A percentile compares a stretch with the other conserved stretches of the same genome.
These are phyloP conservation scores for Rutstroemia sp. DNA, from an alignment of 2,329 filamentous ascomycete genomes.

Conservation along the genomic window DNA sequence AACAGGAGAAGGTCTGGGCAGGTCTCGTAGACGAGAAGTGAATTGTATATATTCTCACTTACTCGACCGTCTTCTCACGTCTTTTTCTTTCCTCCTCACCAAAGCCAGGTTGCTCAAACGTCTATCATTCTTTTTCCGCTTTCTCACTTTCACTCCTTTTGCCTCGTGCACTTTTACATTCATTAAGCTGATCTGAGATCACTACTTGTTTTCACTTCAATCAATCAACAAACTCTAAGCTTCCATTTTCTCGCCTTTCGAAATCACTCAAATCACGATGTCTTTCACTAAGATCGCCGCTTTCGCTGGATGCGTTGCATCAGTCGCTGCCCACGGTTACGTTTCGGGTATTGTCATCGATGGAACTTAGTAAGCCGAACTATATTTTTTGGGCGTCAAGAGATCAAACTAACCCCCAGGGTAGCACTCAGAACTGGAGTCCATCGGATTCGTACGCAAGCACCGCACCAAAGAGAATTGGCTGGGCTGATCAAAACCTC, in stretches of 20 bases:
- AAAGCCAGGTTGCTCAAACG: constrained; percentile 4
- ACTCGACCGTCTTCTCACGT: not conserved
- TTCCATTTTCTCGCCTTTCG: not conserved
- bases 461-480: not conserved
- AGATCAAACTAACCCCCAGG: constrained; percentile 21
- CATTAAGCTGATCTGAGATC: constrained; percentile 7
- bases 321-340: constrained; percentile 36
- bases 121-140: constrained; percentile 3
- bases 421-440: constrained; percentile 7
- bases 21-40: not conserved
- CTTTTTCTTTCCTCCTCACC: not conserved
- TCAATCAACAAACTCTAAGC: not conserved
- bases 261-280: constrained; percentile 13
- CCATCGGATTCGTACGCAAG: not conserved
- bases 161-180: constrained; percentile 4
- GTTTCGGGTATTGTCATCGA: constrained; percentile 39
- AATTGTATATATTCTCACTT: not conserved
- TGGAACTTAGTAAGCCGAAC: constrained; percentile 31
- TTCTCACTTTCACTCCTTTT: constrained; percentile 1
- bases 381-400: constrained; percentile 27
- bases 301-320: constrained; percentile 13
- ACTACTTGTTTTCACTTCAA: not conserved
- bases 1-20: too few species aligned
- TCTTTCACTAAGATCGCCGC: constrained; percentile 24
- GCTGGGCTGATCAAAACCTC: not conserved